A percentile compares a stretch with the other conserved stretches of the same genome.
Conservation (phyloP, 768 basidiomycete genomes). For the Termitomyces sp. region DNA sequence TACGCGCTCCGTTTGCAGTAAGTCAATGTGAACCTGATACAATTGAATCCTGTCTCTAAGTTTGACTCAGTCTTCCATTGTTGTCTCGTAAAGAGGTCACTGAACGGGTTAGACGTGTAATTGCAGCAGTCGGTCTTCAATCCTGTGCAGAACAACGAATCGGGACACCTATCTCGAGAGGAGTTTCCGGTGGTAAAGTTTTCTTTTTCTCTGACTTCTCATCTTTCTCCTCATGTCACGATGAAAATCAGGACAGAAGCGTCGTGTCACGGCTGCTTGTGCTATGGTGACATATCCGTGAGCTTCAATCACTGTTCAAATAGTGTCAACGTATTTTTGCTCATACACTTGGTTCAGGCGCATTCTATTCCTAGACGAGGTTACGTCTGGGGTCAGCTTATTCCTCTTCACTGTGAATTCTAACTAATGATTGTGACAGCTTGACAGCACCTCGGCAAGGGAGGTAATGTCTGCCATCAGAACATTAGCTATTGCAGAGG, state of each 20-base stretch:
- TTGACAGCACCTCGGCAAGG: slow-evolving; percentile 46
- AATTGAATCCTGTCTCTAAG: not conserved
- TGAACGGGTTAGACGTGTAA: slow-evolving; percentile 39
- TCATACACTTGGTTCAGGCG: slow-evolving; percentile 25
- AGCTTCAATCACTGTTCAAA: slow-evolving; percentile 11
- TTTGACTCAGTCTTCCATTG: slow-evolving; percentile 30
- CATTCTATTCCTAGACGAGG: slow-evolving; percentile 62
- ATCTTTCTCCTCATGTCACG: slow-evolving; percentile 3
- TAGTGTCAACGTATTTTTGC: not conserved
- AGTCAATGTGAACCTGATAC: slow-evolving; percentile 11
- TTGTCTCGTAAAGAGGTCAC: slow-evolving; percentile 33
- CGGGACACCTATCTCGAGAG: slow-evolving; percentile 55
- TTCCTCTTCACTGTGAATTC: not conserved
- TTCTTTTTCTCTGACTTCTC: not conserved
- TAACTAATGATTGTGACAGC: slow-evolving; percentile 19
- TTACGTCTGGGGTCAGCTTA: slow-evolving; percentile 44
- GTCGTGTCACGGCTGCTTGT: slow-evolving; percentile 58
- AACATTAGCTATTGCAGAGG: slow-evolving; percentile 40
- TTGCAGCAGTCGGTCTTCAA: slow-evolving; percentile 45
- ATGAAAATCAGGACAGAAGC: slow-evolving; percentile 45
- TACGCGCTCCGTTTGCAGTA: slow-evolving; percentile 51
- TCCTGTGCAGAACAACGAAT: slow-evolving; percentile 48
- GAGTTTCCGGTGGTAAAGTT: slow-evolving; percentile 50
- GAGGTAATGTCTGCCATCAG: slow-evolving; percentile 43
- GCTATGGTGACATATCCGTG: slow-evolving; percentile 56